phyloP scores from a whole-genome alignment of 1,139 yeast genomes.

The Candida buenavistaensis region DNA sequence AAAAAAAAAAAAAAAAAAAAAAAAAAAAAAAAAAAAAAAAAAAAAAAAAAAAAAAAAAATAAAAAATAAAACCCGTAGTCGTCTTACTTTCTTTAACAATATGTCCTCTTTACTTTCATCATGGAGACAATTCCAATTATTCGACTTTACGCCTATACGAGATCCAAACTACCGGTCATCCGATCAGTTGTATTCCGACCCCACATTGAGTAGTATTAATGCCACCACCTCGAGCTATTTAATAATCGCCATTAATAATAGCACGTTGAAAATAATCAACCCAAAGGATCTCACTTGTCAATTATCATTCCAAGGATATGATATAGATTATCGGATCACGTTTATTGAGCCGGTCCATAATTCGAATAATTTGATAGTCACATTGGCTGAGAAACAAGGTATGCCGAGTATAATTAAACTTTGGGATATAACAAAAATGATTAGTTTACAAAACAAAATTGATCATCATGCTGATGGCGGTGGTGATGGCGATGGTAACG shows the following conservation, averaged over 20 bases:
- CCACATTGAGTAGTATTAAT: conserved; percentile 62
- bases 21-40: background rate
- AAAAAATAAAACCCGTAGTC: too few relatives aligned
- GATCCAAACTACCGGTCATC: conserved; percentile 75
- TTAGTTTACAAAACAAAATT: conserved; percentile 34
- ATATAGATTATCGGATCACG: conserved; percentile 61
- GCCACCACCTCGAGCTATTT: conserved; percentile 50
- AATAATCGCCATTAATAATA: conserved; percentile 57
- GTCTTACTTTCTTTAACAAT: too few relatives aligned
- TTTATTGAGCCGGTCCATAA: conserved; percentile 45
- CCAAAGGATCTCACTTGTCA: conserved; percentile 26
- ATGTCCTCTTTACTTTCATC: conserved; percentile 28
- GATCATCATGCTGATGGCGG: too few relatives aligned
- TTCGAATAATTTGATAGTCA: conserved; percentile 51
- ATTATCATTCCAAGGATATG: conserved; percentile 62
- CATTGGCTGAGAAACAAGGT: conserved; percentile 77
- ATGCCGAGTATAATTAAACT: conserved; percentile 64
- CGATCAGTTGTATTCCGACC: conserved; percentile 76
- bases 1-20: too few relatives aligned
- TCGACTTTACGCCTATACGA: conserved; percentile 77
- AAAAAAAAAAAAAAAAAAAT: background rate
- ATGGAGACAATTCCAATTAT: conserved; percentile 90
- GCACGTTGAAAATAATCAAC: conserved; percentile 57
- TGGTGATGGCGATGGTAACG: too few relatives aligned
- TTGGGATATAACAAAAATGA: conserved; percentile 64